Evolutionary conservation across 2,329 filamentous ascomycete genomes (phyloP).

Genomic region (Aspergillus brasiliensis): DNA sequence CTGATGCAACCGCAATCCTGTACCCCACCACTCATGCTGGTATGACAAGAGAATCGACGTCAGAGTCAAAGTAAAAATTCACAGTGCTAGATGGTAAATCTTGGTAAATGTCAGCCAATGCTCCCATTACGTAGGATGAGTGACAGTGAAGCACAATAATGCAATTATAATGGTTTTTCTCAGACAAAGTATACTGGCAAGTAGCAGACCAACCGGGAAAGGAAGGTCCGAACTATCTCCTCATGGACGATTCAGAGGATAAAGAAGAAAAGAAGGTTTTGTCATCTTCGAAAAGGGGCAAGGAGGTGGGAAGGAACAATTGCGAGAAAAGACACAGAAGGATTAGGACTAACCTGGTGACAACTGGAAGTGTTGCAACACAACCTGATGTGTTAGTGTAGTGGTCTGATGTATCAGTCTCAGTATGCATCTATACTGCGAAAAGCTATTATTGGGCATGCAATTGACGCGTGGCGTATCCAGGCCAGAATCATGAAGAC

Average conservation of each 20-base stretch:
- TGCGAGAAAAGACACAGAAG: conserved; percentile 11
- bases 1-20: background rate
- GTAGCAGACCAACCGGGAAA: conserved; percentile 68
- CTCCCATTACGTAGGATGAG: background rate
- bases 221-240: conserved; percentile 62
- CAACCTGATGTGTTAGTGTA: conserved; percentile 5
- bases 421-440: background rate
- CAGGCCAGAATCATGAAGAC: background rate
- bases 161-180: conserved; percentile 38
- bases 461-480: background rate
- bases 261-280: conserved; percentile 63
- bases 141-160: background rate
- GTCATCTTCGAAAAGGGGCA: conserved; percentile 57
- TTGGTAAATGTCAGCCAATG: conserved; percentile 11
- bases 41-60: background rate
- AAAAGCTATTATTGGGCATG: background rate
- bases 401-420: conserved; percentile 4
- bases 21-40: background rate
- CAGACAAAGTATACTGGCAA: conserved; percentile 73
- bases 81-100: background rate
- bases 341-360: conserved; percentile 28
- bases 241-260: conserved; percentile 68
- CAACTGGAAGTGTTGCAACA: background rate
- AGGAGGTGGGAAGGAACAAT: too few relatives aligned
- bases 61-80: background rate